phyloP scores from a whole-genome alignment of 2,329 filamentous ascomycete genomes.

The Daldinia eschscholtzii region DNA sequence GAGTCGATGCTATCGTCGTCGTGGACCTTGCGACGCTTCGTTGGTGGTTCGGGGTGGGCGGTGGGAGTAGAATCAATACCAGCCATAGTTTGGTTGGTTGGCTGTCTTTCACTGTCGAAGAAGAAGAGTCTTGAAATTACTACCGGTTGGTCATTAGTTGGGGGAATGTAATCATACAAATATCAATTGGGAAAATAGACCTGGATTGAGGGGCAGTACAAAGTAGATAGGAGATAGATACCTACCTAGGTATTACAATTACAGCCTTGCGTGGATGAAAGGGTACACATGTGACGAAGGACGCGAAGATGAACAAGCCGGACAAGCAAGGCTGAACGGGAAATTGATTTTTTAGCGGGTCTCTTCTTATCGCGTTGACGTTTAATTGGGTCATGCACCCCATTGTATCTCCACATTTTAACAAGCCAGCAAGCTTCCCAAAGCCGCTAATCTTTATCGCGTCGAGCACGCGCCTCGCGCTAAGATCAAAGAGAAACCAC shows the following conservation, averaged over 20 bases:
- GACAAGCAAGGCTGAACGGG: conserved; percentile 39
- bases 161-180: neutral
- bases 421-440: neutral
- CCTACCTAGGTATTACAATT: neutral
- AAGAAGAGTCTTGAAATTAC: conserved; percentile 1
- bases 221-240: conserved; percentile 18
- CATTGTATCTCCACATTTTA: neutral
- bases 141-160: conserved; percentile 10
- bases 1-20: conserved; percentile 58
- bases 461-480: conserved; percentile 10
- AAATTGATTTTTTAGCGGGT: conserved; percentile 30
- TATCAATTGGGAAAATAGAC: neutral
- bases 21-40: conserved; percentile 58
- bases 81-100: conserved; percentile 45
- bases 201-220: neutral
- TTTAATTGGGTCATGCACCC: conserved; percentile 27
- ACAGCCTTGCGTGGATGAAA: conserved; percentile 33
- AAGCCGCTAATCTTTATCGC: conserved; percentile 25
- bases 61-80: conserved; percentile 43
- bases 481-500: conserved; percentile 15
- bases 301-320: conserved; percentile 30
- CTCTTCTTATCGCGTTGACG: neutral
- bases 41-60: conserved; percentile 51
- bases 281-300: conserved; percentile 15
- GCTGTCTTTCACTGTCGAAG: conserved; percentile 18